Percentiles rank a stretch among this genome's conserved stretches.
Conservation (phyloP, 2,329 filamentous ascomycete species). For the Botrytis tulipae region DNA sequence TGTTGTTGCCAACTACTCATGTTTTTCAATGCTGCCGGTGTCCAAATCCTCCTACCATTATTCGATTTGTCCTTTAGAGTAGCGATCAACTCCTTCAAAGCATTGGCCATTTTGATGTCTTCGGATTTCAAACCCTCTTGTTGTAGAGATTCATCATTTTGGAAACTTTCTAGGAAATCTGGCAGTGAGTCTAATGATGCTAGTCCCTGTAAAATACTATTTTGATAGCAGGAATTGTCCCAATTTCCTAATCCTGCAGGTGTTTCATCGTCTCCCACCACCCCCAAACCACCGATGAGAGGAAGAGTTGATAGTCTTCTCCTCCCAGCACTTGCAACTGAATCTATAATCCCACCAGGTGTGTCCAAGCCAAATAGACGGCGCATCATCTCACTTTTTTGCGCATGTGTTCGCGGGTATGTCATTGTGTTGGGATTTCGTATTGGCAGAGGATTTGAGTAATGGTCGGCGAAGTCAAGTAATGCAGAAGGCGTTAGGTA, state of each 20-base stretch:
- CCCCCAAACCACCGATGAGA: slow-evolving; percentile 37
- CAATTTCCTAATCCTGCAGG: slow-evolving; percentile 79
- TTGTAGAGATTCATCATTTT: slow-evolving; percentile 34
- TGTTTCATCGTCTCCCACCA: slow-evolving; percentile 41
- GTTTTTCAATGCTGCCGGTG: slow-evolving; percentile 75
- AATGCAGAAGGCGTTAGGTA: slow-evolving; percentile 55
- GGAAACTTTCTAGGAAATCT: slow-evolving; percentile 58
- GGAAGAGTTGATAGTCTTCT: slow-evolving; percentile 52
- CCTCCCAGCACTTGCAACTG: slow-evolving; percentile 57
- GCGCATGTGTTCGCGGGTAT: slow-evolving; percentile 48
- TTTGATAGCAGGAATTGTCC: slow-evolving; percentile 97
- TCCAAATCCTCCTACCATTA: slow-evolving; percentile 77
- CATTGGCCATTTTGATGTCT: slow-evolving; percentile 38
- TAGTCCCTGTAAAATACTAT: slow-evolving; percentile 85
- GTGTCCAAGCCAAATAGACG: slow-evolving; percentile 60
- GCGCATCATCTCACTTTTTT: slow-evolving; percentile 64
- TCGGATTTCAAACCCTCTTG: slow-evolving; percentile 25
- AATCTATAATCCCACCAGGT: slow-evolving; percentile 52
- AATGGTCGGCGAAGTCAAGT: slow-evolving; percentile 54
- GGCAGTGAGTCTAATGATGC: slow-evolving; percentile 71
- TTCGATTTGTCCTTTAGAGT: slow-evolving; percentile 68
- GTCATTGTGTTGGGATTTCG: slow-evolving; percentile 42
- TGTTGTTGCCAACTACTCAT: slow-evolving; percentile 97
- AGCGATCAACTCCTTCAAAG: slow-evolving; percentile 57
- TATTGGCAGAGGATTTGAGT: slow-evolving; percentile 45